A percentile compares a stretch with the other conserved stretches of the same genome.
Conservation (phyloP, 1,139 yeast genomes). For the Groenewaldozyma auringiensis region DNA sequence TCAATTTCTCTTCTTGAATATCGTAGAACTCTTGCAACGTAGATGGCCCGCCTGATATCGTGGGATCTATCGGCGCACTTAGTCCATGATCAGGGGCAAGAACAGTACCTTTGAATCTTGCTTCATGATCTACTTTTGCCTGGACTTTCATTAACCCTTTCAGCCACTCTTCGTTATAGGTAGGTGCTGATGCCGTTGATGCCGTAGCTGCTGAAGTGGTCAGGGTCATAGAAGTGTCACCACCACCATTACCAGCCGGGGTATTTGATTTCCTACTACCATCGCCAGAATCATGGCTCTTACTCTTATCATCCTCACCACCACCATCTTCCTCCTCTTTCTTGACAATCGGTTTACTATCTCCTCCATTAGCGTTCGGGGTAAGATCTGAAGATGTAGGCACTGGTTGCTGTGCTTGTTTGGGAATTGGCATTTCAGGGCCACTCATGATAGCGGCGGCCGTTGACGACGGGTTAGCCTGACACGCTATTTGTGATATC, state of each 20-base stretch:
- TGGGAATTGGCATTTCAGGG: slow-evolving; percentile 17
- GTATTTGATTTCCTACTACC: background rate
- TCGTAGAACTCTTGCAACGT: slow-evolving; percentile 13
- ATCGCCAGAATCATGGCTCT: background rate
- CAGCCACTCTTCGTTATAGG: slow-evolving; percentile 28
- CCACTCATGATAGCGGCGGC: slow-evolving; percentile 4
- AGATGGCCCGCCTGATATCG: slow-evolving; percentile 23
- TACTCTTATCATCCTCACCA: background rate
- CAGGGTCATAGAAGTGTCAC: background rate
- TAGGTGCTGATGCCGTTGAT: background rate
- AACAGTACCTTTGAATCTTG: slow-evolving; percentile 30
- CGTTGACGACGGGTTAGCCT: slow-evolving; percentile 5
- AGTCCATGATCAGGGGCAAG: slow-evolving; percentile 21
- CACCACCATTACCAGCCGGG: background rate
- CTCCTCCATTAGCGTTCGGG: background rate
- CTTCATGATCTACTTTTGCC: slow-evolving; percentile 31
- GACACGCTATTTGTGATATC: slow-evolving; percentile 33
- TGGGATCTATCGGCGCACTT: slow-evolving; percentile 18
- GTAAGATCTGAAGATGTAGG: background rate
- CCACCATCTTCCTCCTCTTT: background rate
- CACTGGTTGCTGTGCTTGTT: slow-evolving; percentile 3
- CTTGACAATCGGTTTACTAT: no score
- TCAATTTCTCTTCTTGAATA: background rate
- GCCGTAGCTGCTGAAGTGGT: background rate
- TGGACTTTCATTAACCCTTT: slow-evolving; percentile 29